These are phyloP conservation scores for Mycena kentingensis DNA, from an alignment of 768 basidiomycete species.

Conservation along the genomic window DNA sequence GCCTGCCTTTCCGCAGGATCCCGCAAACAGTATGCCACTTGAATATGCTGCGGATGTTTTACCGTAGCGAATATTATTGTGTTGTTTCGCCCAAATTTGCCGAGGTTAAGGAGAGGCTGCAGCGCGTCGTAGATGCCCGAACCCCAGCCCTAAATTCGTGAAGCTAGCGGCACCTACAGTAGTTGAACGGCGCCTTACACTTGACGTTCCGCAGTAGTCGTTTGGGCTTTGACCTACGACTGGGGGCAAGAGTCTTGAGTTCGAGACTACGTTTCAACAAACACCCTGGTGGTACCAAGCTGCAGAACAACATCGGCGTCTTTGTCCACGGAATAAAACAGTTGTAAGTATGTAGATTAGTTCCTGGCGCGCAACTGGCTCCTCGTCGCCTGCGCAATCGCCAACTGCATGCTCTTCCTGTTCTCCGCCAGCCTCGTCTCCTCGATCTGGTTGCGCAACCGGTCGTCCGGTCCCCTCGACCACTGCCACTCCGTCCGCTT, in stretches of 20 bases:
- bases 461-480: conserved; percentile 67
- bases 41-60: no score
- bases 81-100: no score
- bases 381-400: background rate
- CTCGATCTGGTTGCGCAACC: conserved; percentile 43
- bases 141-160: conserved; percentile 75
- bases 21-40: no score
- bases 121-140: conserved; percentile 60
- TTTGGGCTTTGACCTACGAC: no score
- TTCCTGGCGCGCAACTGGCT: no score
- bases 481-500: conserved; percentile 66
- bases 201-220: conserved; percentile 77
- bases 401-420: conserved; percentile 17
- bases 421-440: conserved; percentile 20
- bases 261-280: no score
- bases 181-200: conserved; percentile 37
- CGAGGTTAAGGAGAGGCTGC: conserved; percentile 56
- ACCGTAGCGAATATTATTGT: no score
- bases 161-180: background rate
- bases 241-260: no score
- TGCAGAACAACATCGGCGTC: no score
- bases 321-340: no score
- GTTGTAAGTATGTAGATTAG: no score
- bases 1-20: background rate
- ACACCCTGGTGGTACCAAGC: no score